phyloP scores from a whole-genome alignment of 192 early-diverging fungal species.

The Coemansia sp. region DNA sequence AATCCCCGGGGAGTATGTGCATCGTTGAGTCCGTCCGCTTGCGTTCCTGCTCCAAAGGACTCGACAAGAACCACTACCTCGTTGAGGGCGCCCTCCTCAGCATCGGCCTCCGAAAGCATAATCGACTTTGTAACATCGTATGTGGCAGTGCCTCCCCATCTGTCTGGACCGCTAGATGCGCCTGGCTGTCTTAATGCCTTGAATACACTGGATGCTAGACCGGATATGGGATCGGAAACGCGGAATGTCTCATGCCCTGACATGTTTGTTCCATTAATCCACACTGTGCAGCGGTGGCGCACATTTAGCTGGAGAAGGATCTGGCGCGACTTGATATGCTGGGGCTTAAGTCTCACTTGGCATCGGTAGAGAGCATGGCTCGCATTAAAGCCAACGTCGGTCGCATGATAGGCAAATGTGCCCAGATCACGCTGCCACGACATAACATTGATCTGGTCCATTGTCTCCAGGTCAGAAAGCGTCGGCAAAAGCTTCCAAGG shows the following conservation, averaged over 20 bases:
- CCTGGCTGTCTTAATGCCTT: slow-evolving; percentile 36
- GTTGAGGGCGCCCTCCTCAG: slow-evolving; percentile 60
- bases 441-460: slow-evolving; percentile 55
- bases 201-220: slow-evolving; percentile 4
- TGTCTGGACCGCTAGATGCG: slow-evolving; percentile 60
- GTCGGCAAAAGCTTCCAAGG: slow-evolving; percentile 56
- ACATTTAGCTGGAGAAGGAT: slow-evolving; percentile 65
- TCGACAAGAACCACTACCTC: slow-evolving; percentile 72
- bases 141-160: slow-evolving; percentile 58
- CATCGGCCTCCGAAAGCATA: slow-evolving; percentile 31
- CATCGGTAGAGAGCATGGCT: slow-evolving; percentile 67
- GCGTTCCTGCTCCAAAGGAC: slow-evolving; percentile 71
- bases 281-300: slow-evolving; percentile 70
- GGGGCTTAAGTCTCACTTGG: slow-evolving; percentile 49
- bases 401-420: slow-evolving; percentile 56
- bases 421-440: slow-evolving; percentile 49
- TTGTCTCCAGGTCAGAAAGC: slow-evolving; percentile 48
- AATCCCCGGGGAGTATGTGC: slow-evolving; percentile 73
- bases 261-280: slow-evolving; percentile 69
- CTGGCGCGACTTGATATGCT: slow-evolving; percentile 22
- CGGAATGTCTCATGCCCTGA: slow-evolving; percentile 82
- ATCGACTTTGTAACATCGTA: slow-evolving; percentile 59
- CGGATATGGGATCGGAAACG: slow-evolving; percentile 50
- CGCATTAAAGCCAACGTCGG: slow-evolving; percentile 63
- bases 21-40: slow-evolving; percentile 73